These are phyloP conservation scores for Coniochaeta sp. DNA, from an alignment of 2,329 filamentous ascomycete genomes.

Conservation along the genomic window DNA sequence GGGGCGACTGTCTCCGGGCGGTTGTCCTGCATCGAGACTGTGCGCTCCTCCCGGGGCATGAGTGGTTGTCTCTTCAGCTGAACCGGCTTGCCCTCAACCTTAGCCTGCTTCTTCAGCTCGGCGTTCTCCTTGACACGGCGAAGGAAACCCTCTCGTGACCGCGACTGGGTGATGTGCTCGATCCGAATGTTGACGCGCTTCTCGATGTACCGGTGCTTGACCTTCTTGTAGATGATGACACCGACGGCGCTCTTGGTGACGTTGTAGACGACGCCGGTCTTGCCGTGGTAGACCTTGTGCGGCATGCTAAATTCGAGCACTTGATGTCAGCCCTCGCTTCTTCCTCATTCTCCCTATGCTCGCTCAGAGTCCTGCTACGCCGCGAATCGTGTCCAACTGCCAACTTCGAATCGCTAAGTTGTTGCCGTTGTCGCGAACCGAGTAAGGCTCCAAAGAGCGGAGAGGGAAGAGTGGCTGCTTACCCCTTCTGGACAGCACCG, in stretches of 20 bases:
- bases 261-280: constrained; percentile 98
- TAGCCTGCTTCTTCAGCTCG: constrained; percentile 84
- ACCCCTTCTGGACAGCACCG: constrained; percentile 98
- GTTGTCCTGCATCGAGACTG: constrained; percentile 73
- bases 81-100: constrained; percentile 78
- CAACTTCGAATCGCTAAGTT: neutral
- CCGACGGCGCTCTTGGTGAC: constrained; percentile 97
- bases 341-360: neutral
- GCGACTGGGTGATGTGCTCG: constrained; percentile 92
- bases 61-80: constrained; percentile 88
- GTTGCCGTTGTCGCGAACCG: constrained; percentile 14
- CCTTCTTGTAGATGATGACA: constrained; percentile 99
- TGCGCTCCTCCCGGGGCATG: constrained; percentile 72
- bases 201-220: constrained; percentile 99
- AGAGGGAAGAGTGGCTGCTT: constrained; percentile 33
- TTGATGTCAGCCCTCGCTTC: constrained; percentile 1
- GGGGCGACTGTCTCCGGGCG: constrained; percentile 86
- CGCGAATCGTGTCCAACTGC: neutral
- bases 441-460: neutral
- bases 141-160: constrained; percentile 95
- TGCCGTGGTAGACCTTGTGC: constrained; percentile 99
- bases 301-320: constrained; percentile 67
- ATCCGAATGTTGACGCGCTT: constrained; percentile 99
- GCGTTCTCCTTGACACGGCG: constrained; percentile 95
- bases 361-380: neutral